Percentiles rank a stretch among this genome's conserved stretches.
Conservation (phyloP, 805 yeast genomes). For the Maudiozyma bulderi region DNA sequence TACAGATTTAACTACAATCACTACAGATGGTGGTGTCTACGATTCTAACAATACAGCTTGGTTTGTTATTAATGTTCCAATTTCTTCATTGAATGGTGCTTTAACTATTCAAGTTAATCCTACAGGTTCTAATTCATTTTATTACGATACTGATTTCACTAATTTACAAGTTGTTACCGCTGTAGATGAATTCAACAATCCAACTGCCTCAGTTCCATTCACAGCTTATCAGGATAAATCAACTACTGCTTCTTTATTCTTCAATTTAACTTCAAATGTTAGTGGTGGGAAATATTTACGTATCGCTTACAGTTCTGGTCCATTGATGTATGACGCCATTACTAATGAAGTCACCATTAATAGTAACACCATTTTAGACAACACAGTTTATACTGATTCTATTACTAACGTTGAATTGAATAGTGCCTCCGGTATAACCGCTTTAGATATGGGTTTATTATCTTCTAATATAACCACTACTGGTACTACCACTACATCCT, state of each 20-base stretch:
- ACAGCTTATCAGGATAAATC: conserved; percentile 21
- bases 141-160: conserved; percentile 13
- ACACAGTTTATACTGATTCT: background rate
- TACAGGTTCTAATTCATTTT: conserved; percentile 8
- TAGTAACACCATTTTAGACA: background rate
- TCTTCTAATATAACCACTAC: background rate
- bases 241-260: conserved; percentile 12
- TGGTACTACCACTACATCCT: background rate
- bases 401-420: background rate
- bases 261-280: conserved; percentile 15
- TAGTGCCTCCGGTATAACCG: background rate
- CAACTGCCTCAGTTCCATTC: conserved; percentile 16
- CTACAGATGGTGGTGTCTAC: conserved; percentile 21
- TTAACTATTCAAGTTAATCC: conserved; percentile 15
- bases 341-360: conserved; percentile 8
- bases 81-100: conserved; percentile 11
- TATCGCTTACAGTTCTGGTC: conserved; percentile 15
- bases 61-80: conserved; percentile 24
- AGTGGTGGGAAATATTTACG: conserved; percentile 25
- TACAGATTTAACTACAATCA: conserved; percentile 9
- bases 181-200: conserved; percentile 20
- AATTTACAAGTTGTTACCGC: conserved; percentile 17
- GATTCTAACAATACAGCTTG: conserved; percentile 18
- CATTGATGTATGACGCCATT: conserved; percentile 8
- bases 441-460: background rate